Base-by-base conservation (phyloP, 2,329 filamentous ascomycete genomes). In the Stenocarpella maydis region DNA sequence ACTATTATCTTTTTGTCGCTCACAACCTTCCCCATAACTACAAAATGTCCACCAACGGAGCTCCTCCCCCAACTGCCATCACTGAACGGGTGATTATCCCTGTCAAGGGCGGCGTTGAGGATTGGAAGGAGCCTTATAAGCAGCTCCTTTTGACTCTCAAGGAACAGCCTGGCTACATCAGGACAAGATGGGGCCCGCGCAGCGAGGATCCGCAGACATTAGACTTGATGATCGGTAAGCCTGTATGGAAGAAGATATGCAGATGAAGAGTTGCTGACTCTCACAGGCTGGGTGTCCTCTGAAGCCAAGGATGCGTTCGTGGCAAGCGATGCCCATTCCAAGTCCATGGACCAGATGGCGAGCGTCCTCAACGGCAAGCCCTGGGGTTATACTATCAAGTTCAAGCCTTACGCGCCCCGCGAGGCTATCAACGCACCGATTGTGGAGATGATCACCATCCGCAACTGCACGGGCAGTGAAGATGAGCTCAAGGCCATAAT, bases 381-480 rank as follows among this genome's bases (percentile, higher is more conserved):
- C 21, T 68, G 58, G 47, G 60, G 66, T 54, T 73, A 73, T 68
- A 71, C 74, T n/a, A 68, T 77, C 39, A 72, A 72, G 64, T 76
- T 77, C 69, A 73, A 70, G 50, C 76, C 76, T 21, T 74, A 74
- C 55, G 74, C 75, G 7, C 76, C 76, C 1, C 73, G 74, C 21
- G 74, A 74, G 50, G 72, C 76, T 55, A 76, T 77, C 60, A 74
- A 76, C 50, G 74, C 75, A 2, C 70, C 73, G 19, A 71, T 76
- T 52, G 74, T 77, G 26, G 49, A 87, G 78, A 47, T 84, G 78
- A 45, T 83, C 75, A 69, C 85, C 79, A 67, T 84, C 78, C 65
- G 85, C 77, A 60, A 85, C 81, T 66, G 74, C 73, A 47, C 81
- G 77, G 47, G 75, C 67, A 34, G 82, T 80, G 75, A 84, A 78